These are phyloP conservation scores for Marchantia polymorpha DNA, from an alignment of 225 moss, liverwort and hornwort genomes.

Conservation along the genomic window DNA sequence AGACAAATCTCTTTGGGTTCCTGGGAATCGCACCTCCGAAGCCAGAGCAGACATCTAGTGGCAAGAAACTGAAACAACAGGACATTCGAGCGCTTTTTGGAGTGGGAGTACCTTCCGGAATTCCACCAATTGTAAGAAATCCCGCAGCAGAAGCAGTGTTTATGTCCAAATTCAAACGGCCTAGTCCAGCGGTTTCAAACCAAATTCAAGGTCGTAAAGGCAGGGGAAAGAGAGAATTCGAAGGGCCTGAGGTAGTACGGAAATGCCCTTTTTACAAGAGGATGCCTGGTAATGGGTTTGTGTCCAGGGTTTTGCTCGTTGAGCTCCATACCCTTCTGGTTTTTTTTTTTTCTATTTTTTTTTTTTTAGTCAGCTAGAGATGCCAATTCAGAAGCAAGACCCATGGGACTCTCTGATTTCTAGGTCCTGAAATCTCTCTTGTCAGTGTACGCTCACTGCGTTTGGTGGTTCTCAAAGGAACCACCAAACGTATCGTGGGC, in stretches of 20 bases:
- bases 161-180: slow-evolving; percentile 53
- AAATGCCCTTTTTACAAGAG: slow-evolving; percentile 96
- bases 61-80: slow-evolving; percentile 57
- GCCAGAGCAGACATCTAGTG: slow-evolving; percentile 23
- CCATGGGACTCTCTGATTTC: too few relatives aligned
- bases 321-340: not conserved
- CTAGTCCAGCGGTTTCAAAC: slow-evolving; percentile 20
- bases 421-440: not conserved
- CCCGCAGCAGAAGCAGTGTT: slow-evolving; percentile 42
- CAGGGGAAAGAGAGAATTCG: slow-evolving; percentile 37
- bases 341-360: too few relatives aligned
- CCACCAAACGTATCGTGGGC: not conserved
- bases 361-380: too few relatives aligned
- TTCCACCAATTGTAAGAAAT: slow-evolving; percentile 52
- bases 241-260: slow-evolving; percentile 31
- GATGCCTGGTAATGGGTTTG: slow-evolving; percentile 55
- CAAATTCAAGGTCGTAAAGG: slow-evolving; percentile 23
- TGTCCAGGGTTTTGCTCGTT: slow-evolving; percentile 4
- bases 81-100: slow-evolving; percentile 73
- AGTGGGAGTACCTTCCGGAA: not conserved
- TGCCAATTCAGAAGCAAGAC: too few relatives aligned
- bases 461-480: too few relatives aligned
- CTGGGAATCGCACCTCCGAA: slow-evolving; percentile 64
- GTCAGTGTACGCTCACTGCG: not conserved
- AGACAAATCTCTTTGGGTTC: slow-evolving; percentile 74